Base-by-base conservation (phyloP, 345 rosid genomes). In the Populus tremula region DNA sequence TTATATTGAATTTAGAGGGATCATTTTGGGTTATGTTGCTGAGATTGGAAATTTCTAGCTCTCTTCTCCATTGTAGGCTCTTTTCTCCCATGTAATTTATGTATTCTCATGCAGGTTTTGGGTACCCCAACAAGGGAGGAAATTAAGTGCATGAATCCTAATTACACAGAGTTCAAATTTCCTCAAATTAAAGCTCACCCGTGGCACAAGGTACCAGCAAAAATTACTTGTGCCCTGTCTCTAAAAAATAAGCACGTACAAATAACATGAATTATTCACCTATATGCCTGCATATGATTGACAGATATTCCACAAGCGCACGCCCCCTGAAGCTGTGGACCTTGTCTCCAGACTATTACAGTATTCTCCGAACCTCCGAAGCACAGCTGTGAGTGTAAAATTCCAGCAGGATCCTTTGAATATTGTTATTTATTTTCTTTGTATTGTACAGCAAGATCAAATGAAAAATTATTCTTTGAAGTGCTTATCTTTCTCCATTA, bases 151-250 rank as follows among this genome's bases (percentile, higher is more conserved):
- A 96, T 96, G 99, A 96, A 96, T 72, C 99, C 99, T 8, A 96
- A 96, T 84, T 93, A 96, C 82, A 93, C 94, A 0, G 99, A 96
- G 82, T 96, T 90, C 86, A 96, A 93, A 69, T 96, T 96, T 82
- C 98, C 99, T 68, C 99, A 95, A 87, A 95, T 95, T 71, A 95
- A 95, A 86, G 97, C 99, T 64, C 99, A 95, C 84, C 99, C 99
- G 17, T 93, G 98, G 99, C 99, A 96, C 86, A 96, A 96, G 97
- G 99, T 93, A 83, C 64, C 20, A 1, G 59, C 45, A n/a, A 23
- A 21, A 31, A 17, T 47, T 33, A 35, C 67, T 49, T n/a, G 39
- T 16, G 38, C 33, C 43, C 6, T 39, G 41, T 76, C 43, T 74
- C 36, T 62, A 56, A 25, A 39, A 31, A 39, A 18, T 45, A 43